Base-by-base conservation (phyloP, 75 land plant genomes). In the Chamaecyparis obtusa region DNA sequence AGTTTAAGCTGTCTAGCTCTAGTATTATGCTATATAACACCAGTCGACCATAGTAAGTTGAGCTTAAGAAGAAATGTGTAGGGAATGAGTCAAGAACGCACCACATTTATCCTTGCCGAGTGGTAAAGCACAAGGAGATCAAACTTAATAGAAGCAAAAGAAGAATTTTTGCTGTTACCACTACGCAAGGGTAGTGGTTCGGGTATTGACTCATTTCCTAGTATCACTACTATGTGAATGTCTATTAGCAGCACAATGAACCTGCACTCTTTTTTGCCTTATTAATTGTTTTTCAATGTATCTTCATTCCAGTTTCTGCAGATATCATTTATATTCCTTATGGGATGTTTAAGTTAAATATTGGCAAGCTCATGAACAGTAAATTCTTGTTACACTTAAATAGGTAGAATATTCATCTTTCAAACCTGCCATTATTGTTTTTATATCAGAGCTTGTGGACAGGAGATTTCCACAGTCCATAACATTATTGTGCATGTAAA, bases 1-100 rank as follows among this genome's bases (percentile, higher is more conserved):
- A 21, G 15, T 48, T 13, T 14, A 17, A 41, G 5, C 85, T 41
- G 33, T 24, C 41, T 39, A 57, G 64, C 64, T 17, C 19, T 57
- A 57, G 3, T 57, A 21, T 57, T 64, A 5, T 64, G 69, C 69
- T 1, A n/a, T n/a, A n/a, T n/a, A 64, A 64, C 69, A 64, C n/a
- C 30, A 64, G 5, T 5, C 7, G 69, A 64, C 69, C 24, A 64
- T 64, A 64, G 69, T 64, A 64, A 51, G 15, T 51, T 51, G 55
- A 64, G 69, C 87, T 44, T 21, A 6, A 35, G 37, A 19, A 35
- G 37, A 19, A 32, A 79, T 51, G 76, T 9, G 64, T 41, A 3
- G 24, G 39, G 69, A 64, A 64, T 64, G 93, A 95, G 97, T 95
- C 97, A 95, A 95, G 97, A 95, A 94, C 97, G 97, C 94, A 95